Base-by-base conservation (phyloP, 106 monocot genomes). In the Dendrobium nobile region DNA sequence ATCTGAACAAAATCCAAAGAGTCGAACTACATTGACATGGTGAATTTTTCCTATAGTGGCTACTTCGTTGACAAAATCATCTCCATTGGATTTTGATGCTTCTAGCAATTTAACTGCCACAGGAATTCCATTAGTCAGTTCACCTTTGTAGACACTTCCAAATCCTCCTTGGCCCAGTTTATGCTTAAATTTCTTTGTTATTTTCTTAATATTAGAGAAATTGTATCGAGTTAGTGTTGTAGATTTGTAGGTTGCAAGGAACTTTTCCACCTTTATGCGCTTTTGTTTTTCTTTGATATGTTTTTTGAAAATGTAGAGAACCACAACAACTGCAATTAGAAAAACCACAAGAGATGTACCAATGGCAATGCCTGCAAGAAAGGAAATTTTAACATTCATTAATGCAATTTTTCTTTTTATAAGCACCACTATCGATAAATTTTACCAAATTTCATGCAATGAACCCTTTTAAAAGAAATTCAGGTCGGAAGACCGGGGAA, bases 61-160 rank as follows among this genome's bases (percentile, higher is more conserved):
- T 1, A 90, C 87, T 84, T 90, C 90, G 22, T 86, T 90, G 37
- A 86, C 84, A 79, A 90, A 90, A 9, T 88, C 91, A 43, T 83
- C 80, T 3, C 84, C 91, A 0, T 84, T 80, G 2, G 37, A 37
- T 37, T 37, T 37, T 37, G 37, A 37, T 37, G 37, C 37, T 37
- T 37, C 37, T 37, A 37, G 37, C 37, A 37, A 37, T 37, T 37
- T 37, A 37, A 37, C 37, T 37, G 37, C 37, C 37, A 37, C 37
- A 3, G 37, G 37, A 37, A 37, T 3, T 37, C 37, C 37, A 37
- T 37, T 37, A 37, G 37, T 37, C 37, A 37, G 37, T 0, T 37
- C 37, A 37, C 37, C 37, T 37, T 37, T 37, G 3, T 37, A 37
- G 37, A 37, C 37, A 37, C 37, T 37, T 37, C 37, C 37, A 37